These are phyloP conservation scores for Musa schizocarpa DNA, from an alignment of 176 grass and related monocot species.

Conservation along the genomic window DNA sequence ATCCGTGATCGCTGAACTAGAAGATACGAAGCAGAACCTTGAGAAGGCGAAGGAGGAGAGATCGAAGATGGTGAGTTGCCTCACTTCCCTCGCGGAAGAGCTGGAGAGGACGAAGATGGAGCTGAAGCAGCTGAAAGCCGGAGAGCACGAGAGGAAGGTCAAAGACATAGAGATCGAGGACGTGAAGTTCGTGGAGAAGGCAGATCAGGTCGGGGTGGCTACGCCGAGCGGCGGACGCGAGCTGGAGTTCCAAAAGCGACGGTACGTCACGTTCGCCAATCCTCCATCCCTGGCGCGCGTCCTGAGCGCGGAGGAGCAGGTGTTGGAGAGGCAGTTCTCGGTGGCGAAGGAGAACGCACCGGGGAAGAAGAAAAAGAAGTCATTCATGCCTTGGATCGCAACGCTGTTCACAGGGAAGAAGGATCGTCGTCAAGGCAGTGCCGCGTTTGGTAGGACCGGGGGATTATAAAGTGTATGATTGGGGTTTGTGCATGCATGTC, in stretches of 20 bases:
- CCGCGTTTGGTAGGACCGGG: too few relatives aligned
- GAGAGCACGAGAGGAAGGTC: neutral
- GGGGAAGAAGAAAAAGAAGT: constrained; percentile 5
- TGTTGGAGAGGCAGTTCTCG: neutral
- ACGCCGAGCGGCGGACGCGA: neutral
- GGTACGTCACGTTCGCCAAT: constrained; percentile 11
- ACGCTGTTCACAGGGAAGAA: neutral
- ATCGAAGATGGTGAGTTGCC: constrained; percentile 4
- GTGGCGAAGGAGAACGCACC: neutral
- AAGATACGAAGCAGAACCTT: constrained; percentile 17
- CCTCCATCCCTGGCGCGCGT: neutral
- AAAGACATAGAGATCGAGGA: constrained; percentile 10
- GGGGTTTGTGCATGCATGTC: too few relatives aligned
- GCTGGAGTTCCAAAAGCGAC: constrained; percentile 7
- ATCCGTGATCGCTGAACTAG: constrained; percentile 18
- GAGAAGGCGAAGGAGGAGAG: constrained; percentile 23
- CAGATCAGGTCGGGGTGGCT: neutral
- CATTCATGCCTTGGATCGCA: neutral
- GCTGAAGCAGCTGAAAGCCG: constrained; percentile 16
- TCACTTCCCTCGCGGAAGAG: constrained; percentile 18
- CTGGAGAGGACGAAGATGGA: constrained; percentile 15
- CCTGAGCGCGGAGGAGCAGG: neutral
- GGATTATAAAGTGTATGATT: too few relatives aligned
- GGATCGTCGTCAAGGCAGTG: neutral
- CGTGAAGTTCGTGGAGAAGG: constrained; percentile 1